Conservation (phyloP, 2,329 filamentous ascomycete species). For the Nectriaceae sp. region DNA sequence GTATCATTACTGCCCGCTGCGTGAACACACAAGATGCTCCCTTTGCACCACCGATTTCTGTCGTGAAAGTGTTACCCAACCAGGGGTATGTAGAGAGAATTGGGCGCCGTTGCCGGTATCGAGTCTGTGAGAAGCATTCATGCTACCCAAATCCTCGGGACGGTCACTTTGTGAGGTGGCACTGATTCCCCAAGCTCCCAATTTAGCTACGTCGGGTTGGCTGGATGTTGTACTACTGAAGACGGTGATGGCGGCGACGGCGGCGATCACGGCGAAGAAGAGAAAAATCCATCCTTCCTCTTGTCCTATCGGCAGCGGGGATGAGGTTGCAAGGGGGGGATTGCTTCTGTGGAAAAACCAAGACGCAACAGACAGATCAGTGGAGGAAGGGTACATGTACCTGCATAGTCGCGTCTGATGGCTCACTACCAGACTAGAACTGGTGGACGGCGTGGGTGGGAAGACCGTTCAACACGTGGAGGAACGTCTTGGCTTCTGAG, state of each 20-base stretch:
- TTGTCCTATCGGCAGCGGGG: too few species aligned
- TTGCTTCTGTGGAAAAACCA: constrained; percentile 1
- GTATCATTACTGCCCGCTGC: too few species aligned
- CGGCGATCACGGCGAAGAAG: neutral
- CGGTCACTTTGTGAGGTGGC: constrained; percentile 6
- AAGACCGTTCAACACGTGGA: constrained; percentile 28
- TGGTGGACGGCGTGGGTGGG: constrained; percentile 7
- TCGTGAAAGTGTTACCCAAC: constrained; percentile 14
- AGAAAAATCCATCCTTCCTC: neutral
- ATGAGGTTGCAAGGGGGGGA: neutral
- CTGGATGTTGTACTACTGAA: neutral
- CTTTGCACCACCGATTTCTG: too few species aligned
- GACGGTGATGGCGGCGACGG: neutral
- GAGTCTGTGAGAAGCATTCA: constrained; percentile 7
- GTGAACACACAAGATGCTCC: too few species aligned
- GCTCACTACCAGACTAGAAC: constrained; percentile 6
- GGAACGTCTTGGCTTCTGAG: constrained; percentile 19
- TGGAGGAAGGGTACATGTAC: neutral
- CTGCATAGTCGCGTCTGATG: constrained; percentile 9
- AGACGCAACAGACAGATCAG: too few species aligned
- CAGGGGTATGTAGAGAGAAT: constrained; percentile 9
- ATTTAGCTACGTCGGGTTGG: constrained; percentile 1
- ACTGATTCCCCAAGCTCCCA: constrained; percentile 3
- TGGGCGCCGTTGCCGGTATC: neutral
- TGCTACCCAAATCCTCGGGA: constrained; percentile 19